Percentiles rank a stretch among this genome's conserved stretches.
These are phyloP conservation scores for Trichoderma aggressivum DNA, from an alignment of 2,329 filamentous ascomycete species.

Conservation along the genomic window DNA sequence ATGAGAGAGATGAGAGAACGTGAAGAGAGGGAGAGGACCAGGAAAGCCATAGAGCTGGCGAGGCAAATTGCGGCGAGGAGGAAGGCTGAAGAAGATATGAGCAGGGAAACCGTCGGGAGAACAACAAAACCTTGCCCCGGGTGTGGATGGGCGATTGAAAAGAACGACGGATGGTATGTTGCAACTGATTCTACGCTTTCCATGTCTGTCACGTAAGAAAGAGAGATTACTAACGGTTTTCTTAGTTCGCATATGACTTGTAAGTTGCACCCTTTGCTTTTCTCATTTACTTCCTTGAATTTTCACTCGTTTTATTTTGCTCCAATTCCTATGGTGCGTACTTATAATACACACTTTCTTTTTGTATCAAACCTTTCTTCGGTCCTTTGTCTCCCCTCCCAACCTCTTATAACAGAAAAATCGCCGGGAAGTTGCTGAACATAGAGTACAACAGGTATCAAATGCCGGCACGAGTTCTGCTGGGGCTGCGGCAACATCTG, in stretches of 20 bases:
- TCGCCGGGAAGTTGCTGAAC: background rate
- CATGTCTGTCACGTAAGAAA: background rate
- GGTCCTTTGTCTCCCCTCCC: background rate
- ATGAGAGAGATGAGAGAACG: slow-evolving; percentile 26
- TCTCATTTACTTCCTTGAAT: background rate
- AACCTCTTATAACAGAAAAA: background rate
- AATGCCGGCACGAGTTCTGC: slow-evolving; percentile 36
- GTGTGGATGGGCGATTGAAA: slow-evolving; percentile 39
- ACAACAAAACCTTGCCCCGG: slow-evolving; percentile 39
- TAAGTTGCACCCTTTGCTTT: slow-evolving; percentile 29
- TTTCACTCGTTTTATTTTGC: background rate
- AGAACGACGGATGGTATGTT: slow-evolving; percentile 41
- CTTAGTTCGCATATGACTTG: slow-evolving; percentile 41
- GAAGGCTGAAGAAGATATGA: slow-evolving; percentile 36
- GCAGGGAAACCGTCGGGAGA: slow-evolving; percentile 25
- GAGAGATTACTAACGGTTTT: slow-evolving; percentile 23
- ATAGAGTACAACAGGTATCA: slow-evolving; percentile 29
- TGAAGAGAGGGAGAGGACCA: slow-evolving; percentile 26
- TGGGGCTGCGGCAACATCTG: slow-evolving; percentile 31
- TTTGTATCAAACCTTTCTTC: background rate
- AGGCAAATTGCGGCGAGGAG: slow-evolving; percentile 29
- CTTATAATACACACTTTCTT: background rate
- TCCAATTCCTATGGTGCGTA: slow-evolving; percentile 13
- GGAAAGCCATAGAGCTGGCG: slow-evolving; percentile 28
- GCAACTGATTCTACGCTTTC: background rate